Conservation (phyloP, 805 yeast genomes). For the Sugiyamaella mastotermitis region DNA sequence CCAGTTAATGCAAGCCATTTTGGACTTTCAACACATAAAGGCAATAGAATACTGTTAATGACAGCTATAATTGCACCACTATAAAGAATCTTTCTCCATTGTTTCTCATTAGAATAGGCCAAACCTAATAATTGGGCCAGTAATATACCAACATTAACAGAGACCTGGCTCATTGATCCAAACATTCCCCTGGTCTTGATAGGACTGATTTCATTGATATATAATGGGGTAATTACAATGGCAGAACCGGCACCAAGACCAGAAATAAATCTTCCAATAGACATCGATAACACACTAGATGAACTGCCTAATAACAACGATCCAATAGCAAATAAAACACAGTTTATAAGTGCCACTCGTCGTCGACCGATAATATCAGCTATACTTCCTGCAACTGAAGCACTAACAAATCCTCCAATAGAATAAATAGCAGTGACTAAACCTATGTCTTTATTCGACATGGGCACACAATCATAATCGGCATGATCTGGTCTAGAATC, state of each 20-base stretch:
- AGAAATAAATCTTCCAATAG: slow-evolving; percentile 66
- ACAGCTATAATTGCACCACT: slow-evolving; percentile 53
- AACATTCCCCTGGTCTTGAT: slow-evolving; percentile 60
- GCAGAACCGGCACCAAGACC: slow-evolving; percentile 88
- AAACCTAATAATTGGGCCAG: slow-evolving; percentile 73
- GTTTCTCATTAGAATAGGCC: slow-evolving; percentile 51
- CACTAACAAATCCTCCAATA: slow-evolving; percentile 77
- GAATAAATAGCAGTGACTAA: slow-evolving; percentile 72
- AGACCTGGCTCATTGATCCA: slow-evolving; percentile 87
- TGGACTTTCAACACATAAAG: slow-evolving; percentile 64
- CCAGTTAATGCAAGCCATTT: slow-evolving; percentile 66
- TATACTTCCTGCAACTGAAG: slow-evolving; percentile 57
- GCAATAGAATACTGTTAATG: slow-evolving; percentile 38
- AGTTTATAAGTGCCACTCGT: slow-evolving; percentile 45
- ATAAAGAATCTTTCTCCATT: slow-evolving; percentile 72
- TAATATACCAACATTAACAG: slow-evolving; percentile 79
- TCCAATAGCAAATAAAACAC: slow-evolving; percentile 51
- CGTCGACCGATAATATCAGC: slow-evolving; percentile 66
- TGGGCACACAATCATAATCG: slow-evolving; percentile 45
- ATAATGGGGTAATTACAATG: slow-evolving; percentile 78
- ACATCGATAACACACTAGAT: slow-evolving; percentile 37
- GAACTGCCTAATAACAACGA: slow-evolving; percentile 54
- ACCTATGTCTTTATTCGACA: slow-evolving; percentile 38
- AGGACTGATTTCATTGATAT: slow-evolving; percentile 77
- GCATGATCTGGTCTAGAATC: slow-evolving; percentile 13